A percentile compares a stretch with the other conserved stretches of the same genome.
Conservation (phyloP, 2,329 filamentous ascomycete species). For the Podosphaera fusca region DNA sequence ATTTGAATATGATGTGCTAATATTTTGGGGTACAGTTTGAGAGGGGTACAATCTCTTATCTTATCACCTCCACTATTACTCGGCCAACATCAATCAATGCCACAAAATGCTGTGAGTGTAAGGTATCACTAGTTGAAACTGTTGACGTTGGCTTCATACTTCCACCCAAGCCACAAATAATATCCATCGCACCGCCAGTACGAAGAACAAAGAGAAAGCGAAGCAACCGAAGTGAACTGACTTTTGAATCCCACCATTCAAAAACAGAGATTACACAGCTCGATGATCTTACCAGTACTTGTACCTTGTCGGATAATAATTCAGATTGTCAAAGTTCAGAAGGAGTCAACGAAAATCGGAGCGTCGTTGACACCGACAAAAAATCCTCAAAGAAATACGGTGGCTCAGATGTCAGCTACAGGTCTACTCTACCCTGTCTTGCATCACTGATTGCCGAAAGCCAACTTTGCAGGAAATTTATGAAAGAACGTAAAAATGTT, state of each 20-base stretch:
- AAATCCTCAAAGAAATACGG: conserved; percentile 29
- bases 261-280: conserved; percentile 8
- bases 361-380: conserved; percentile 48
- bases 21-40: conserved; percentile 46
- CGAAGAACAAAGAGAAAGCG: conserved; percentile 32
- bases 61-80: conserved; percentile 74
- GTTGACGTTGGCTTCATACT: conserved; percentile 62
- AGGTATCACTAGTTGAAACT: conserved; percentile 55
- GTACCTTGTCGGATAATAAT: conserved; percentile 17
- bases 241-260: conserved; percentile 5
- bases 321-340: conserved; percentile 18
- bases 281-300: conserved; percentile 16
- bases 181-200: conserved; percentile 74
- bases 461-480: conserved; percentile 28
- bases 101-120: conserved; percentile 56
- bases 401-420: conserved; percentile 23
- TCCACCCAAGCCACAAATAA: conserved; percentile 55
- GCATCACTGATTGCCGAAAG: conserved; percentile 17
- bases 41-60: conserved; percentile 76
- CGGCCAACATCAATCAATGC: conserved; percentile 69
- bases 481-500: conserved; percentile 51
- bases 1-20: not conserved
- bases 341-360: conserved; percentile 31
- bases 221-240: conserved; percentile 9
- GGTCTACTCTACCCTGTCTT: conserved; percentile 16